Evolutionary conservation across 2,329 filamentous ascomycete species (phyloP), one percentile per base, ranked within the genome.

Genomic region (Aspergillus tamarii): DNA sequence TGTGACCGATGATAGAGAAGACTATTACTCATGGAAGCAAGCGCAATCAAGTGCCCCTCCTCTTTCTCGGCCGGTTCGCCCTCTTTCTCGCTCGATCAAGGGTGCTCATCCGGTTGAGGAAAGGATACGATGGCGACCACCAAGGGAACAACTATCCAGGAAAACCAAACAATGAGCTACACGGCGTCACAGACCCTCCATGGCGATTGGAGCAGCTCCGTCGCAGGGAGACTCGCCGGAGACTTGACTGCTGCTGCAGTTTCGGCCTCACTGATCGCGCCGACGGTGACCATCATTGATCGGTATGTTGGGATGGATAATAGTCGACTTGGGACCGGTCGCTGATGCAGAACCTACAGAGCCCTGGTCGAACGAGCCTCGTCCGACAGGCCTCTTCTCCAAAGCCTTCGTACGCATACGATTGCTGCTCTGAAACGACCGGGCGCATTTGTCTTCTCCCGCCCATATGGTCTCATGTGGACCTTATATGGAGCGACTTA

Each of bases 401-500:
- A 54, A 4, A 65, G 70, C 14, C 64, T 75, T 4, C 68, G 66
- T 21, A 57, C 62, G 3, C 69, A 75, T 60, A 57, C 66, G 3
- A 11, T 67, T 3, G 57, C 53, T 26, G 71, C 72, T n/a, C 57
- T 75, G 14, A 67, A 57, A 53, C 57, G 64, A 26, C 72, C 72
- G 1, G 50, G 58, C 0, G 59, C 64, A 23, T 80, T 78, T 63
- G 66, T 78, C 41, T 69, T 73, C 57, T 76, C 73, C 59, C 76
- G 77, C 10, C 78, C 78, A 2, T 77, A 77, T 57, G 72, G 76
- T 57, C 69, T 80, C 3, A 74, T 80, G 45, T 79, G 77, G 69
- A 75, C 79, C 58, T 82, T 95, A 52, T 97, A 97, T 82, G 91
- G 88, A 68, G 89, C 91, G 68, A 97, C 93, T 61, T 97, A 96